Evolutionary conservation across 305 asterid species (phyloP).

Genomic region (Fraxinus albicans): DNA sequence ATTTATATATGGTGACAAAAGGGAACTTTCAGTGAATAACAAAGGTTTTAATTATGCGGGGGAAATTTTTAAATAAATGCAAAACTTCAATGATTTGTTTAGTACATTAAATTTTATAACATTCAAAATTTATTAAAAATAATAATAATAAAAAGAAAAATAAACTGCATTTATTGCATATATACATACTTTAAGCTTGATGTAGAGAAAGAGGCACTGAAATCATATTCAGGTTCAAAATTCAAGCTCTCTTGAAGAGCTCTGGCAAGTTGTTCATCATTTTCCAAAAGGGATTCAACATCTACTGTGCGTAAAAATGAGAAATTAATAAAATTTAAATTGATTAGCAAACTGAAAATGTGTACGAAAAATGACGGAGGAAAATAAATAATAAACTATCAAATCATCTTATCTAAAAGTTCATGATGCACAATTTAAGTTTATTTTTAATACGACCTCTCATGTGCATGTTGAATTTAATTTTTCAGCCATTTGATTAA

Average conservation of each 20-base stretch:
- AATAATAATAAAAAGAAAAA: neutral
- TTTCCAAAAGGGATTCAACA: neutral
- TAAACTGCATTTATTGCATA: too few relatives aligned
- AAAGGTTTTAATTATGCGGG: too few relatives aligned
- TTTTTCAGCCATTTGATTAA: too few relatives aligned
- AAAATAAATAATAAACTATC: too few relatives aligned
- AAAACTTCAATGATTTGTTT: neutral
- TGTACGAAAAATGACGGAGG: neutral
- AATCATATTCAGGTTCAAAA: constrained; percentile 40
- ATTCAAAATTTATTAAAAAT: too few relatives aligned
- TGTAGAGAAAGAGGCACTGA: constrained; percentile 32
- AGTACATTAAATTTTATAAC: neutral
- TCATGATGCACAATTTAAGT: too few relatives aligned
- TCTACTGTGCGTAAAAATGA: neutral
- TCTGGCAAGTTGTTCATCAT: constrained; percentile 41
- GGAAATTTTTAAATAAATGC: too few relatives aligned
- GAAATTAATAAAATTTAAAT: neutral
- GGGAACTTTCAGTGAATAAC: too few relatives aligned
- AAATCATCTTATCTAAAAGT: neutral
- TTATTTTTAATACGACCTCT: neutral
- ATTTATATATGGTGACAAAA: too few relatives aligned
- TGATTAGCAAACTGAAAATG: neutral
- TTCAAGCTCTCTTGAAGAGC: constrained; percentile 76
- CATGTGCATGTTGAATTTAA: neutral
- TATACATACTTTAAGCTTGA: constrained; percentile 36